A percentile compares a stretch with the other conserved stretches of the same genome.
Evolutionary conservation across 192 early-diverging fungal species (phyloP).

Genomic region (Spinellus fusiger): DNA sequence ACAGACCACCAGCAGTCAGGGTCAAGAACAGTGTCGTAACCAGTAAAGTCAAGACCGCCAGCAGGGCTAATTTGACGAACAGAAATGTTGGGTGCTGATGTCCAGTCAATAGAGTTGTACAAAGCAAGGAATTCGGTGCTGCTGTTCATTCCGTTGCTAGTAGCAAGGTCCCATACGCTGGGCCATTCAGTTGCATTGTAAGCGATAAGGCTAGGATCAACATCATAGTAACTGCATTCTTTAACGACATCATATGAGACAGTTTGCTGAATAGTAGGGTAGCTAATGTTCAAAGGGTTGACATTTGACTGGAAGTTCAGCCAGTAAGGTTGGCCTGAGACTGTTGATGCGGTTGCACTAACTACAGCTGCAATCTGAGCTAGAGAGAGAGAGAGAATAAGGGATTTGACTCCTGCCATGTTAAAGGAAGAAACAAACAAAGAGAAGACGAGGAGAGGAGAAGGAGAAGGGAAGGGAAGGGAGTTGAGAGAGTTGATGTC

Average conservation of each 20-base stretch:
- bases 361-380: background rate
- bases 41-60: slow-evolving; percentile 20
- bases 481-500: too few relatives aligned
- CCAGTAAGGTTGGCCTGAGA: background rate
- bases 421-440: background rate
- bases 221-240: slow-evolving; percentile 13
- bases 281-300: slow-evolving; percentile 1
- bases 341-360: background rate
- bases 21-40: background rate
- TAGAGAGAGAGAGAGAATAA: background rate
- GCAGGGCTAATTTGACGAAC: slow-evolving; percentile 17
- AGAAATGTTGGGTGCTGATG: slow-evolving; percentile 25
- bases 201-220: slow-evolving; percentile 5
- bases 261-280: slow-evolving; percentile 18
- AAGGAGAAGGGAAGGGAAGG: background rate
- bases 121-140: slow-evolving; percentile 28
- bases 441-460: background rate
- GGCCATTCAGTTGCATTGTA: slow-evolving; percentile 13
- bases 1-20: slow-evolving; percentile 41
- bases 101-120: slow-evolving; percentile 37
- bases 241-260: background rate
- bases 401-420: background rate
- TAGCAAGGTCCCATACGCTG: slow-evolving; percentile 12
- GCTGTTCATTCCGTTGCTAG: slow-evolving; percentile 23
- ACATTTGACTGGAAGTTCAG: background rate